Base-by-base conservation (phyloP, 164 flowering plant genomes). In the Vitis rupestris region DNA sequence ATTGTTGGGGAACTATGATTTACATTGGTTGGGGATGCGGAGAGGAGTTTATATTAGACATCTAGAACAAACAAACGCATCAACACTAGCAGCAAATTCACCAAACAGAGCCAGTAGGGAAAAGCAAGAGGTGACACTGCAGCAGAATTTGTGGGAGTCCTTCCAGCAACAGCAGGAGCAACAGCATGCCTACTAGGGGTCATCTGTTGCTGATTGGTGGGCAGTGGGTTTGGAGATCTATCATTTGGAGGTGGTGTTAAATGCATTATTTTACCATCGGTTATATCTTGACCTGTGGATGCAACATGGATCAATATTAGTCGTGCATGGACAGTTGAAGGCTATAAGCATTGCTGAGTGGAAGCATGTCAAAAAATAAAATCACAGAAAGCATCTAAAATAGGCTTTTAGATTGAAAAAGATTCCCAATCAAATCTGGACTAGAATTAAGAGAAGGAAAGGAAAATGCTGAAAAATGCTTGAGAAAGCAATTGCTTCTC, bases 241-340 rank as follows among this genome's bases (percentile, higher is more conserved):
- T 37, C 44, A 37, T 1, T 48, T 8, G 70, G 27, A 2, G 68
- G 69, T n/a, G 68, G 62, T 14, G 52, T 44, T 19, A 49, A 50
- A 58, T 63, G 64, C 10, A 51, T 48, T 5, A 16, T n/a, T 15
- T 37, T 10, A 19, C 50, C 47, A 10, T 68, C 52, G n/a, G 57
- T 50, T 11, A 10, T 10, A 23, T 61, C 75, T 61, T 66, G n/a
- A 72, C 72, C 74, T 72, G 74, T 17, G 2, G 4, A 61, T 15
- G 11, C 31, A 51, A 27, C 52, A 19, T 23, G 59, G 17, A 1
- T 11, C 4, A 30, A 37, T 9, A 52, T 13, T 1, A 8, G 44
- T 3, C 44, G 37, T 3, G 37, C 7, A 6, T 37, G 7, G 44
- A 37, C 44, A 37, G 44, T 6, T 3, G 44, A 37, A 37, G 44